Conservation (phyloP, 768 basidiomycete genomes). For the Neoboletus subvelutipes region DNA sequence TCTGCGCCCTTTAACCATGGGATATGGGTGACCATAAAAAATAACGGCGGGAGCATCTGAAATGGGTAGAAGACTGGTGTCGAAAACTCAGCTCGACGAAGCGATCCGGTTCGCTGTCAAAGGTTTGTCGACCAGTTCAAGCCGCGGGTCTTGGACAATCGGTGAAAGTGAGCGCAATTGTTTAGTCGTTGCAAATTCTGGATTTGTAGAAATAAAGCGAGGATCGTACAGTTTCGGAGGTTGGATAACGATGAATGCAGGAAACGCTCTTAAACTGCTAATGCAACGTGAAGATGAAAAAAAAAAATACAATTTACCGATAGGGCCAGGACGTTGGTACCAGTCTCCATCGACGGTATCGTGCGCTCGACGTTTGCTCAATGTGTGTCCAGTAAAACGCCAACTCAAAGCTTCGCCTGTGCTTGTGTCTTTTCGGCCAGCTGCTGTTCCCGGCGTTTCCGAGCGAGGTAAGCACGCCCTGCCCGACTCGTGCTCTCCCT, state of each 20-base stretch:
- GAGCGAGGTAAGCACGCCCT: slow-evolving; percentile 67
- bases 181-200: background rate
- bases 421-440: slow-evolving; percentile 16
- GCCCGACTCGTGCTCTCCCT: slow-evolving; percentile 73
- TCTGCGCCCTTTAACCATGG: too few species aligned
- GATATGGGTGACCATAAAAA: too few species aligned
- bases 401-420: slow-evolving; percentile 9
- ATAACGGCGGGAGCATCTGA: too few species aligned
- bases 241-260: background rate
- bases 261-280: background rate
- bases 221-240: background rate
- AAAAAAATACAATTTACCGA: background rate
- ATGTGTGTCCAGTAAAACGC: background rate
- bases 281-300: background rate
- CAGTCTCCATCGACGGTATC: background rate
- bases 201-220: background rate
- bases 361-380: background rate
- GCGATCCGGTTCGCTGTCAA: too few species aligned
- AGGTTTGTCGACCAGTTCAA: background rate
- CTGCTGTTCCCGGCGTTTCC: slow-evolving; percentile 38
- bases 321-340: background rate
- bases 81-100: background rate
- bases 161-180: background rate
- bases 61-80: background rate
- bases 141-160: background rate